phyloP scores from a whole-genome alignment of 805 yeast species.

The Naumovozyma baii region DNA sequence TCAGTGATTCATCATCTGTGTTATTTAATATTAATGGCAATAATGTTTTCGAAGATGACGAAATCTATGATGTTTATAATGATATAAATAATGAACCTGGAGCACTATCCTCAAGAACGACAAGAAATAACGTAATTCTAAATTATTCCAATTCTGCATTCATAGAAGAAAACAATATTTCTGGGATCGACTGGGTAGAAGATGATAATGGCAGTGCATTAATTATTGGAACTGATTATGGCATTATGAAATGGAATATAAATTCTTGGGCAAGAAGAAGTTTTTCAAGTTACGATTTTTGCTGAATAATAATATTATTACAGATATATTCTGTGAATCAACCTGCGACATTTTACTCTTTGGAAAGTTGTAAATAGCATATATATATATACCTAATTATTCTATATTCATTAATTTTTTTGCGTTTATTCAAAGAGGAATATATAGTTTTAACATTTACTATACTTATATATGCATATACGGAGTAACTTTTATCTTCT shows the following conservation, averaged over 20 bases:
- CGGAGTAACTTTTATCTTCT: slow-evolving; percentile 3
- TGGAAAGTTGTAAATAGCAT: too few relatives aligned
- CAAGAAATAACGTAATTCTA: background rate
- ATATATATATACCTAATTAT: too few relatives aligned
- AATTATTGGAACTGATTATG: slow-evolving; percentile 56
- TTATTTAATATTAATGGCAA: background rate
- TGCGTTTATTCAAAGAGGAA: too few relatives aligned
- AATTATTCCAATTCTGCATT: slow-evolving; percentile 11
- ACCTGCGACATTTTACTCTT: background rate
- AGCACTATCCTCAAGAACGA: background rate
- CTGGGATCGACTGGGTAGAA: slow-evolving; percentile 53
- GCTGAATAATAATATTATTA: slow-evolving; percentile 20
- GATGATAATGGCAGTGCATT: slow-evolving; percentile 42
- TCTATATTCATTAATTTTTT: too few relatives aligned
- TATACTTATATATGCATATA: slow-evolving; percentile 1
- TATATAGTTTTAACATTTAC: background rate
- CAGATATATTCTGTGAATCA: too few relatives aligned
- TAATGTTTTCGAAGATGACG: slow-evolving; percentile 14
- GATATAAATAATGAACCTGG: background rate
- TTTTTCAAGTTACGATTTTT: slow-evolving; percentile 44
- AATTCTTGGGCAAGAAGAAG: slow-evolving; percentile 56
- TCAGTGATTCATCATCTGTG: background rate
- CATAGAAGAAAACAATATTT: slow-evolving; percentile 39
- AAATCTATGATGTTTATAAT: slow-evolving; percentile 11
- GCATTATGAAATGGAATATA: slow-evolving; percentile 60